Conservation (phyloP, 257 asterid genomes). For the Mentha longifolia region DNA sequence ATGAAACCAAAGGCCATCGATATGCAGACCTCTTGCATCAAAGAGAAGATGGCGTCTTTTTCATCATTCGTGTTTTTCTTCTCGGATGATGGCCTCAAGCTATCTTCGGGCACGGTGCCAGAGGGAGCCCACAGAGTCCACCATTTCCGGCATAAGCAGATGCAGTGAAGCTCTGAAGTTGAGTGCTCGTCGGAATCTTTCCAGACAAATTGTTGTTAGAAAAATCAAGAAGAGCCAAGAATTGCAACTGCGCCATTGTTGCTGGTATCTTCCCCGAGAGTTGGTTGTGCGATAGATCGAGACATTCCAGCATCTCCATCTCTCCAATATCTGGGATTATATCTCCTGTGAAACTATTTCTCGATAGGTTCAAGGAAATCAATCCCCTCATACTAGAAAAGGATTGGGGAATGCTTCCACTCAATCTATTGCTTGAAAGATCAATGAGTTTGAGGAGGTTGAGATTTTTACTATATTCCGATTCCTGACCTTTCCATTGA, state of each 20-base stretch:
- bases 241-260: constrained; percentile 24
- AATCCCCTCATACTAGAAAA: constrained; percentile 29
- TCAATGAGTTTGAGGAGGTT: constrained; percentile 36
- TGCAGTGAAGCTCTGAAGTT: constrained; percentile 40
- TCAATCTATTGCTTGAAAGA: constrained; percentile 40
- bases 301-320: constrained; percentile 41
- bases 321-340: constrained; percentile 38
- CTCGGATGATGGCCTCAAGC: too few species aligned
- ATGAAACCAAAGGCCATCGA: too few species aligned
- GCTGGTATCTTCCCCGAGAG: constrained; percentile 42
- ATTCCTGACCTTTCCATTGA: constrained; percentile 37
- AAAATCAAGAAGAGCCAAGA: constrained; percentile 30
- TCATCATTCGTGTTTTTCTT: too few species aligned
- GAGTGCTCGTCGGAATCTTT: constrained; percentile 40
- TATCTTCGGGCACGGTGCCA: too few species aligned
- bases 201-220: too few species aligned
- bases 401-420: constrained; percentile 31
- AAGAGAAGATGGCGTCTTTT: too few species aligned
- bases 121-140: too few species aligned
- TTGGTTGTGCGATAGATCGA: constrained; percentile 44
- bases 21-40: too few species aligned
- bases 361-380: constrained; percentile 40
- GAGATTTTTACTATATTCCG: constrained; percentile 17
- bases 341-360: constrained; percentile 35
- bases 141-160: too few species aligned